Evolutionary conservation across 2,329 filamentous ascomycete genomes (phyloP).

Genomic region (Fusarium dimerum): DNA sequence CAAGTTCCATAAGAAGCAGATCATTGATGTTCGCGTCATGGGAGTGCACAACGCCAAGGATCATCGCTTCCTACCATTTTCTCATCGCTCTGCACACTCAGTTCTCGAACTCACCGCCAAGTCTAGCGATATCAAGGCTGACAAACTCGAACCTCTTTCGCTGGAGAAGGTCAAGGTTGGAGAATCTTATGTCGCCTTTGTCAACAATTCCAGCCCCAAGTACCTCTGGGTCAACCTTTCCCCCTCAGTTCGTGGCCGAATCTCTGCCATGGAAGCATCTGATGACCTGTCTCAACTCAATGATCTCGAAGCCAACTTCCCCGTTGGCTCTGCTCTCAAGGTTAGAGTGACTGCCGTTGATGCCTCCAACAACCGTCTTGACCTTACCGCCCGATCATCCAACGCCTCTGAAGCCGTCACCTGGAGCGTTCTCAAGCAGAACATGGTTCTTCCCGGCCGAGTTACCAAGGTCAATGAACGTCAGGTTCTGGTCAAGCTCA

Average conservation of each 20-base stretch:
- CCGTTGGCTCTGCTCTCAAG: constrained; percentile 83
- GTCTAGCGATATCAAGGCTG: constrained; percentile 60
- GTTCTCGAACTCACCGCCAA: constrained; percentile 89
- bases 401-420: constrained; percentile 51
- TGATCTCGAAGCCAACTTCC: constrained; percentile 78
- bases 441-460: constrained; percentile 79
- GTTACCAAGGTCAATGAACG: constrained; percentile 85
- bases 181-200: constrained; percentile 74
- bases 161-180: constrained; percentile 73
- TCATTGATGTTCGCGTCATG: constrained; percentile 74
- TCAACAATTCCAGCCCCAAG: constrained; percentile 84
- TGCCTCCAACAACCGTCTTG: constrained; percentile 70
- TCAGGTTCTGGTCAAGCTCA: constrained; percentile 82
- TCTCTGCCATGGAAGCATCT: constrained; percentile 80
- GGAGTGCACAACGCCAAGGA: constrained; percentile 89
- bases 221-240: constrained; percentile 90
- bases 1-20: constrained; percentile 70
- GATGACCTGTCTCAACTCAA: constrained; percentile 81
- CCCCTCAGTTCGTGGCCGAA: constrained; percentile 81
- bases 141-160: constrained; percentile 54
- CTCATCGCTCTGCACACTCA: constrained; percentile 77
- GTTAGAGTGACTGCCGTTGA: constrained; percentile 79
- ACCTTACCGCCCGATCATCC: constrained; percentile 76
- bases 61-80: constrained; percentile 88
- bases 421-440: constrained; percentile 71